Evolutionary conservation across 306 rosid species (phyloP).

Genomic region (Dalbergia cochinchinensis): DNA sequence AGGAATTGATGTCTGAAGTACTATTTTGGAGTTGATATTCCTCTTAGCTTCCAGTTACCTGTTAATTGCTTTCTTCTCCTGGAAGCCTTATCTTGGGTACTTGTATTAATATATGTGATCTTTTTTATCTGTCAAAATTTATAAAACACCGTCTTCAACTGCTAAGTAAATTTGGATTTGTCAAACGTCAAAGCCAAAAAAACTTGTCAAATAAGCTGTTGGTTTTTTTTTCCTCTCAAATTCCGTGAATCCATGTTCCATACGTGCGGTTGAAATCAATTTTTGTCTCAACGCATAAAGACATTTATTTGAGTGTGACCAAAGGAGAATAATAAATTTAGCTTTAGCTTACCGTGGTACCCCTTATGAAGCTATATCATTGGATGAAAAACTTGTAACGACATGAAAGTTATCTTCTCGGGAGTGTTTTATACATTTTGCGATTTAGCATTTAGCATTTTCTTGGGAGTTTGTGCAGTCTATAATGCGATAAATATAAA

Average conservation of each 20-base stretch:
- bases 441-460: no score
- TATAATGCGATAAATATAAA: no score
- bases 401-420: no score
- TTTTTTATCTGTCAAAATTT: constrained; percentile 40
- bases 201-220: constrained; percentile 6
- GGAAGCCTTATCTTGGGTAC: constrained; percentile 54
- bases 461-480: no score
- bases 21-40: constrained; percentile 52
- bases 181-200: background rate
- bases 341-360: background rate
- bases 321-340: background rate
- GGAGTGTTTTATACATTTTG: no score
- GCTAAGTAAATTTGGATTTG: constrained; percentile 32
- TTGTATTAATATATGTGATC: constrained; percentile 55
- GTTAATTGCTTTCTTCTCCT: constrained; percentile 49
- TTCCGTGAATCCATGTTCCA: background rate
- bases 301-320: background rate
- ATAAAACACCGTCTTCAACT: constrained; percentile 37
- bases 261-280: background rate
- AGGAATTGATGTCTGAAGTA: constrained; percentile 57
- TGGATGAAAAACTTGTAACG: no score
- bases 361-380: no score
- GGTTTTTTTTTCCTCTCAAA: background rate
- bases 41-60: constrained; percentile 55
- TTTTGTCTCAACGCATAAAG: background rate